Evolutionary conservation across 805 yeast species (phyloP), one percentile per base, ranked within the genome.

Genomic region (Danielia oregonensis): DNA sequence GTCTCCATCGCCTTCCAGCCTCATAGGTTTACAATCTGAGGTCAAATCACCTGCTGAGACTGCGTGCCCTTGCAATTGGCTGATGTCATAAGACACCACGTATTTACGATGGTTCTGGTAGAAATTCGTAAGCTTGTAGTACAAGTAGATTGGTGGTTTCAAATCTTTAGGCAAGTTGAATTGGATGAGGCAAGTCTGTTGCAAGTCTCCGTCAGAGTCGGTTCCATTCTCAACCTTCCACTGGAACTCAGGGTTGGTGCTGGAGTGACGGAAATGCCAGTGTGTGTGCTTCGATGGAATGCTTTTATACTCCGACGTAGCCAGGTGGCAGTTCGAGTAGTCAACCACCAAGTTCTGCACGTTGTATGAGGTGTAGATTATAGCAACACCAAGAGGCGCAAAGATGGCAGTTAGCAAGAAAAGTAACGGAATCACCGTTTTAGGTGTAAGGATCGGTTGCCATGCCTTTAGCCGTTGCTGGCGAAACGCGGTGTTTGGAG

Each of bases 91-190:
- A 7, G 95, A 83, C 41, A 78, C 79, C 22, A 91, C 97, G 55
- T 87, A 93, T 43, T 93, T 86, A 41, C 98, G 77, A 63, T 93
- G 98, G 58, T 93, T 93, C 59, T 93, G 97, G 59, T 72, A 88
- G 59, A 91, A 93, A 56, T 87, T 87, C 23, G 96, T 88, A 51
- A 93, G 67, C 46, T 80, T 79, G 64, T 93, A 93, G 63, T 86
- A 93, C 43, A 87, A 53, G 55, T 71, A 88, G 6, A 88, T 54
- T 3, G 95, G 86, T 2, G 81, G 75, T 26, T 77, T 70, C 56
- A 93, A 70, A 36, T 79, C 79, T 28, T 68, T 67, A 10, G 96
- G 94, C 17, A 87, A 57, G 26, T 76, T 74, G 62, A 93, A 91
- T 50, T 78, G 76, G 24, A 93, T 49, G 18, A 70, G 64, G 59